Percentiles rank a stretch among this genome's conserved stretches.
phyloP scores from a whole-genome alignment of 208 protist genomes.

The Trypanosoma vivax region DNA sequence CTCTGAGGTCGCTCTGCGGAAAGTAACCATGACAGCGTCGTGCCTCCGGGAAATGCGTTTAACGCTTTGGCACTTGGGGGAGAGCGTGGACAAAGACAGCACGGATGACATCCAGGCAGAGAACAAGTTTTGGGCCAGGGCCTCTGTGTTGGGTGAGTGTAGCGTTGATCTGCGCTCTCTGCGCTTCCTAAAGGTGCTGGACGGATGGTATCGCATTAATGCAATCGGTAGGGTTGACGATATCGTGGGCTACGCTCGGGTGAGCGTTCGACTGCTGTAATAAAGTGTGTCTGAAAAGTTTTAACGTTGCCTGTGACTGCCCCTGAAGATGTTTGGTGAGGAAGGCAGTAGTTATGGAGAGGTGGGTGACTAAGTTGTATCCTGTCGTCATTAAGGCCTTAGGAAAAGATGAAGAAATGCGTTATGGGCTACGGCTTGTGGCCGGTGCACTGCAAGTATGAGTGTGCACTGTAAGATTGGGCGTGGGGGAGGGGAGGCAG shows the following conservation, averaged over 20 bases:
- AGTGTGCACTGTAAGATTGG: too few species aligned
- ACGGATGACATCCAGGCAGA: constrained; percentile 20
- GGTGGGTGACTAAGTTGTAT: too few species aligned
- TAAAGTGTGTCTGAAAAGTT: background rate
- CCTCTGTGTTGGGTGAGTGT: constrained; percentile 60
- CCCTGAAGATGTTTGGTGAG: background rate
- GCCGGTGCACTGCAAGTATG: too few species aligned
- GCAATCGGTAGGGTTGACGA: constrained; percentile 24
- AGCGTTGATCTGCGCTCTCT: constrained; percentile 70
- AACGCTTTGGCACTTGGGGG: constrained; percentile 44
- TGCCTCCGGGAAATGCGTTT: constrained; percentile 45
- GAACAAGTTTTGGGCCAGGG: constrained; percentile 54
- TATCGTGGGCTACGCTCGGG: constrained; percentile 55
- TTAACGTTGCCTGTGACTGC: too few species aligned
- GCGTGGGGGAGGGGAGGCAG: too few species aligned
- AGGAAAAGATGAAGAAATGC: too few species aligned
- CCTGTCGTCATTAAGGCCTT: too few species aligned
- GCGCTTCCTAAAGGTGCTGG: constrained; percentile 49
- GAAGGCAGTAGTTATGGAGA: background rate
- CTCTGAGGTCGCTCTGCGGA: background rate
- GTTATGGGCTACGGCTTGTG: too few species aligned
- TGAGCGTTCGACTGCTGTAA: constrained; percentile 42
- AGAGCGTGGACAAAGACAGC: background rate
- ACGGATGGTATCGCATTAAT: constrained; percentile 73
- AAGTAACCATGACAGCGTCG: constrained; percentile 9